phyloP scores from a whole-genome alignment of 2,329 filamentous ascomycete species.

The Pseudogymnoascus sp. region DNA sequence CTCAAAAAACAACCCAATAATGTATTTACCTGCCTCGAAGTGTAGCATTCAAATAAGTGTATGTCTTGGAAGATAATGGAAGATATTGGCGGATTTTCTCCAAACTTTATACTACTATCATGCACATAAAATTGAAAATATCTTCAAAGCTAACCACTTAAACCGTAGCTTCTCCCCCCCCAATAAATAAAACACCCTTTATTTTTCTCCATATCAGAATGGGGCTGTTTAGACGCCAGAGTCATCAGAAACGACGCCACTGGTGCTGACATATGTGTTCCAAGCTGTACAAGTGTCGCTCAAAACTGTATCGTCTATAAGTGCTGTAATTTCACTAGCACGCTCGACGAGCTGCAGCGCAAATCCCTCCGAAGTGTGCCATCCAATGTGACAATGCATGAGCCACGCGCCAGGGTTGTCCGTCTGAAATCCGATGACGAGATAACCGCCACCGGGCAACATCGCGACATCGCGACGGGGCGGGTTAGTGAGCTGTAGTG shows the following conservation, averaged over 20 bases:
- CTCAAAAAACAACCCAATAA: background rate
- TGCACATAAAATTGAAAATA: background rate
- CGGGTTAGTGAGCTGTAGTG: slow-evolving; percentile 35
- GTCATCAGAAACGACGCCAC: slow-evolving; percentile 9
- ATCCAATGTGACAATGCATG: slow-evolving; percentile 33
- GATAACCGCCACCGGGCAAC: slow-evolving; percentile 29
- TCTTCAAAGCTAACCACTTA: background rate
- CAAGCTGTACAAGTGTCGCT: slow-evolving; percentile 22
- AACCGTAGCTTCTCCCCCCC: background rate
- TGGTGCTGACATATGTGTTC: slow-evolving; percentile 20
- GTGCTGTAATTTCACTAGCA: slow-evolving; percentile 13
- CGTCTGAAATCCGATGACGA: slow-evolving; percentile 26
- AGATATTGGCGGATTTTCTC: background rate
- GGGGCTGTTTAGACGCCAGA: slow-evolving; percentile 21
- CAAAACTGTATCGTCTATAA: slow-evolving; percentile 18
- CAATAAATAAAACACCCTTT: background rate
- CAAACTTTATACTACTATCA: background rate
- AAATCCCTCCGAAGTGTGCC: slow-evolving; percentile 47
- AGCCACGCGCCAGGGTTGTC: slow-evolving; percentile 28
- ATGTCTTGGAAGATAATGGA: background rate
- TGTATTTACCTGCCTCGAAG: background rate
- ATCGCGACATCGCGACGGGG: slow-evolving; percentile 44
- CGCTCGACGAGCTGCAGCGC: slow-evolving; percentile 41
- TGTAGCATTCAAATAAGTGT: background rate
- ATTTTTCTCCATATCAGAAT: background rate